Conservation (phyloP, 2,329 filamentous ascomycete genomes). For the Nigrospora osmanthi region DNA sequence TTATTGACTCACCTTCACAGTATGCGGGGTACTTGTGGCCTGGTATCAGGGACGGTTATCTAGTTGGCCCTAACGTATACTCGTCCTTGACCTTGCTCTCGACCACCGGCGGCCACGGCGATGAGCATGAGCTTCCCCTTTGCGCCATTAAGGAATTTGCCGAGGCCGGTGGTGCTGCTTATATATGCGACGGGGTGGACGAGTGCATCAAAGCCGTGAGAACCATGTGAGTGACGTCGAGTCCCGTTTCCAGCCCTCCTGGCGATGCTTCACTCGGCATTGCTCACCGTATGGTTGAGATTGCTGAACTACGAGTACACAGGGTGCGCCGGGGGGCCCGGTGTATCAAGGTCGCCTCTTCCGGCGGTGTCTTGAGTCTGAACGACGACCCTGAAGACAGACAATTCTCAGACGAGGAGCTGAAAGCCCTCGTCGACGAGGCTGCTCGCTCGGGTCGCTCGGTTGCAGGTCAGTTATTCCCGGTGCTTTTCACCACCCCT, state of each 20-base stretch:
- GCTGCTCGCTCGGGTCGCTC: slow-evolving; percentile 27
- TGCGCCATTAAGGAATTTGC: slow-evolving; percentile 22
- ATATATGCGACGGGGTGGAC: slow-evolving; percentile 35
- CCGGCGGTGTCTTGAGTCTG: slow-evolving; percentile 34
- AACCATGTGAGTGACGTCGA: background rate
- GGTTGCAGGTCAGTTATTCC: slow-evolving; percentile 18
- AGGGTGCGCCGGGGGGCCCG: slow-evolving; percentile 36
- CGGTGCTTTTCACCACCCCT: too few relatives aligned
- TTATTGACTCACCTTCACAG: background rate
- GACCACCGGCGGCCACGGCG: slow-evolving; percentile 41
- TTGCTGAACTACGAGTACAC: background rate
- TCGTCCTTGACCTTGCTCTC: slow-evolving; percentile 32
- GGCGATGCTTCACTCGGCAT: too few relatives aligned
- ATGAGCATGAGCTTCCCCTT: slow-evolving; percentile 29
- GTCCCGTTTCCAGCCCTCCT: too few relatives aligned
- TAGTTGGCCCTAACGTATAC: slow-evolving; percentile 42
- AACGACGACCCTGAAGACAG: slow-evolving; percentile 30
- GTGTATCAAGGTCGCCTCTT: slow-evolving; percentile 38
- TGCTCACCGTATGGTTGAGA: too few relatives aligned
- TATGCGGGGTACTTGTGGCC: slow-evolving; percentile 34
- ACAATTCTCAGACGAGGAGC: slow-evolving; percentile 35
- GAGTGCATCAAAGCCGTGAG: slow-evolving; percentile 36
- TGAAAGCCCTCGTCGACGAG: slow-evolving; percentile 34
- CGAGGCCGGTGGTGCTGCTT: slow-evolving; percentile 21
- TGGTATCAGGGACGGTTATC: slow-evolving; percentile 32